phyloP scores from a whole-genome alignment of 78 protist genomes.

The Speleostelium caveatum region DNA sequence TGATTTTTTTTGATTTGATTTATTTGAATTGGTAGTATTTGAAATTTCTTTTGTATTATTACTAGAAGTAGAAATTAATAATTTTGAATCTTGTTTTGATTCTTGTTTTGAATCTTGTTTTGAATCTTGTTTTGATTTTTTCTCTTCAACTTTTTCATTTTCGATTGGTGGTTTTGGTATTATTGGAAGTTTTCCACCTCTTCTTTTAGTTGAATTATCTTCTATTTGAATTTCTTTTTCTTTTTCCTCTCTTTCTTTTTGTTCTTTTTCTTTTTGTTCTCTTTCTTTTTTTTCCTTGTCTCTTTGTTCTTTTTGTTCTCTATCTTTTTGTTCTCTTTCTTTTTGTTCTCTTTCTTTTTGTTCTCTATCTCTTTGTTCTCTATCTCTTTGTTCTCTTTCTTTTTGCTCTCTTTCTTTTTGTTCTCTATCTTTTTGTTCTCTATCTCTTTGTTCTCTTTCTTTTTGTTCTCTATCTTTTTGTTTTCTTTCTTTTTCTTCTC shows the following conservation, averaged over 20 bases:
- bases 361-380: constrained; percentile 4
- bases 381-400: background rate
- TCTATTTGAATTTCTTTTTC: constrained; percentile 28
- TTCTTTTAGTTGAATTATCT: background rate
- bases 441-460: background rate
- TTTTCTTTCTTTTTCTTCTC: background rate
- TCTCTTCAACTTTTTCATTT: background rate
- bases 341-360: background rate
- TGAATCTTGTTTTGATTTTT: background rate
- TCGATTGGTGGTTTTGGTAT: background rate
- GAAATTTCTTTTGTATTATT: background rate
- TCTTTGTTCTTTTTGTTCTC: constrained; percentile 3
- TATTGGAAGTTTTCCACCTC: background rate
- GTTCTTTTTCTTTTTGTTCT: constrained; percentile 27
- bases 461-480: background rate
- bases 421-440: constrained; percentile 1
- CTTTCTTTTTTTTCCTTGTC: constrained; percentile 3
- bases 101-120: background rate
- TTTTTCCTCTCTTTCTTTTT: constrained; percentile 29
- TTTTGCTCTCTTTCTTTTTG: constrained; percentile 5
- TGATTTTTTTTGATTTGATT: constrained; percentile 10
- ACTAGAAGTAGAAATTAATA: background rate
- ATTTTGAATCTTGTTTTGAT: constrained; percentile 5
- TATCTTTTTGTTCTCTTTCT: constrained; percentile 13
- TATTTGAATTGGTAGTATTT: background rate